phyloP scores from a whole-genome alignment of 225 moss, liverwort and hornwort species.

The Lunularia cruciata region DNA sequence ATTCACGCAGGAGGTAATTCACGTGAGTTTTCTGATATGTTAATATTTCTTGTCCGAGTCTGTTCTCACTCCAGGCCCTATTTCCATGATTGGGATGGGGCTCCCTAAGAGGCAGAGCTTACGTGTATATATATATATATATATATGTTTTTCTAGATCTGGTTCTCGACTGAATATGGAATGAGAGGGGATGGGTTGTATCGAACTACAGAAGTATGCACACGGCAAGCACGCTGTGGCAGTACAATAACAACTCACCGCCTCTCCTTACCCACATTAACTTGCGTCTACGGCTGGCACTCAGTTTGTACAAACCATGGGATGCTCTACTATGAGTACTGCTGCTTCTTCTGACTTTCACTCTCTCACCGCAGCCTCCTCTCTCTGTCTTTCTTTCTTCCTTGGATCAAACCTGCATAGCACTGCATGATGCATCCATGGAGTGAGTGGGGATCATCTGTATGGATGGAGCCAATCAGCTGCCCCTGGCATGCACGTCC shows the following conservation, averaged over 20 bases:
- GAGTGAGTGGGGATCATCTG: neutral
- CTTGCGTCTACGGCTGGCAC: too few relatives aligned
- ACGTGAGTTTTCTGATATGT: conserved; percentile 2
- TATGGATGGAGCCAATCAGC: neutral
- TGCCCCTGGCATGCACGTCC: neutral
- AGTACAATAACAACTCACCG: too few relatives aligned
- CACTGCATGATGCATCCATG: too few relatives aligned
- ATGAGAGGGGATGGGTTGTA: too few relatives aligned
- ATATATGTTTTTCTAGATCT: neutral
- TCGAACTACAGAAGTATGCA: neutral
- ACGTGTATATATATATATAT: neutral
- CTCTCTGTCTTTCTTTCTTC: neutral
- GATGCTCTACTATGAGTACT: neutral
- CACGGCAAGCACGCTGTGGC: too few relatives aligned
- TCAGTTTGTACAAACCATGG: too few relatives aligned
- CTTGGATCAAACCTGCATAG: too few relatives aligned
- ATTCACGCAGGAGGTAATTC: neutral
- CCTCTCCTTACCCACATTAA: too few relatives aligned
- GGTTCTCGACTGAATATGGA: neutral
- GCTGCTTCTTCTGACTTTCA: neutral
- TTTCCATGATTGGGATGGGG: neutral
- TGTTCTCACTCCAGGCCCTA: conserved; percentile 2
- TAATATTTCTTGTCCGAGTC: neutral
- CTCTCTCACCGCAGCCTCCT: too few relatives aligned
- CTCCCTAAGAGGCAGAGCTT: neutral